Percentiles rank a stretch among this genome's conserved stretches.
Evolutionary conservation across 129 eudicot genomes (phyloP).

Genomic region (Rutidosis leptorrhynchoides): DNA sequence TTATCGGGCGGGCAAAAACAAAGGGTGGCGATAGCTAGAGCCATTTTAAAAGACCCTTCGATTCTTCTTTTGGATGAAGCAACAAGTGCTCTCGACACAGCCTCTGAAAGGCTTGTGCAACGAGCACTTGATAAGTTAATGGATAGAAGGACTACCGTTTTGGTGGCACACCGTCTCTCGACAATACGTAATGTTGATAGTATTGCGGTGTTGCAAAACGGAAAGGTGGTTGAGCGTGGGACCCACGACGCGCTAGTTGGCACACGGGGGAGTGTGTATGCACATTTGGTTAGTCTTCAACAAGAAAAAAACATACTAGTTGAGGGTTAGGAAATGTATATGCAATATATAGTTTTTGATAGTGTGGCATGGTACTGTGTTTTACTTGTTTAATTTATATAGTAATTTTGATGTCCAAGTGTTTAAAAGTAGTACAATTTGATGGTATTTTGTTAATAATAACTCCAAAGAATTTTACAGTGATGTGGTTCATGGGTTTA

Average conservation of each 20-base stretch:
- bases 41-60: constrained; percentile 60
- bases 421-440: too few species aligned
- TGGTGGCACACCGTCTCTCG: constrained; percentile 76
- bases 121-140: constrained; percentile 70
- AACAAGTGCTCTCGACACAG: constrained; percentile 75
- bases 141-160: constrained; percentile 62
- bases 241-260: constrained; percentile 57
- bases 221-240: constrained; percentile 59
- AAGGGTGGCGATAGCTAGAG: constrained; percentile 82
- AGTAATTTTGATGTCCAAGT: too few species aligned
- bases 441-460: too few species aligned
- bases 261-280: constrained; percentile 42
- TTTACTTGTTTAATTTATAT: too few species aligned
- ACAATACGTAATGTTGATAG: constrained; percentile 59
- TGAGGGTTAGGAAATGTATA: constrained; percentile 2
- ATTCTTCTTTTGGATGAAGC: constrained; percentile 86
- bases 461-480: too few species aligned
- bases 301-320: constrained; percentile 31
- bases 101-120: constrained; percentile 64
- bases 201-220: constrained; percentile 67
- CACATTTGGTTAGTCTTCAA: constrained; percentile 58
- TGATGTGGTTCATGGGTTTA: too few species aligned
- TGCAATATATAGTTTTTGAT: constrained; percentile 15
- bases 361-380: neutral
- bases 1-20: constrained; percentile 91